A percentile compares a stretch with the other conserved stretches of the same genome.
Evolutionary conservation across 164 flowering plant genomes (phyloP).

Genomic region (Piper betle): DNA sequence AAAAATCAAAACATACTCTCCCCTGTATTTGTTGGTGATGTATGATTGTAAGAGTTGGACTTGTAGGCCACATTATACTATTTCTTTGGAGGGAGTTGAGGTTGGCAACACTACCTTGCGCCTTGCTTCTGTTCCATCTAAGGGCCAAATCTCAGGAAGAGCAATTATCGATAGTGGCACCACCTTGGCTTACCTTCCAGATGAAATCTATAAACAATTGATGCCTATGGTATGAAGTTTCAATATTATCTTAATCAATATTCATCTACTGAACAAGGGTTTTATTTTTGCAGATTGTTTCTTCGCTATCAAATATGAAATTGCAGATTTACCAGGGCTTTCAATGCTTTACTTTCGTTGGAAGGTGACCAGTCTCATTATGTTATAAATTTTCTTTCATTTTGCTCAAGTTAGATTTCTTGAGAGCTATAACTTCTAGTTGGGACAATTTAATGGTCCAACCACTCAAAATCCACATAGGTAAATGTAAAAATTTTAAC

Average conservation of each 20-base stretch:
- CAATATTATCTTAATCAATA: not conserved
- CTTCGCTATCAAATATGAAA: constrained; percentile 3
- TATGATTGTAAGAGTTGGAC: no score
- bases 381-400: no score
- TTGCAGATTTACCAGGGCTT: not conserved
- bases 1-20: no score
- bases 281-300: constrained; percentile 4
- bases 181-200: constrained; percentile 81
- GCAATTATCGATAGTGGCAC: constrained; percentile 93
- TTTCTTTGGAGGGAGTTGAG: constrained; percentile 51
- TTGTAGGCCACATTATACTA: constrained; percentile 81
- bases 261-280: not conserved
- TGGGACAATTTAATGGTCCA: no score
- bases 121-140: constrained; percentile 52
- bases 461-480: no score
- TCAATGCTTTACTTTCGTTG: constrained; percentile 7
- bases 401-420: not conserved
- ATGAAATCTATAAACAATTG: constrained; percentile 32
- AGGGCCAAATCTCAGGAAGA: constrained; percentile 30
- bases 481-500: no score
- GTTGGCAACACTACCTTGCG: constrained; percentile 54
- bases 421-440: no score
- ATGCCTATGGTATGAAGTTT: constrained; percentile 9
- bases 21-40: no score
- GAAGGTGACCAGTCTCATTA: constrained; percentile 2